Evolutionary conservation across 768 basidiomycete species (phyloP), one percentile per base, ranked within the genome.

Genomic region (Boletus tylopilopsis): DNA sequence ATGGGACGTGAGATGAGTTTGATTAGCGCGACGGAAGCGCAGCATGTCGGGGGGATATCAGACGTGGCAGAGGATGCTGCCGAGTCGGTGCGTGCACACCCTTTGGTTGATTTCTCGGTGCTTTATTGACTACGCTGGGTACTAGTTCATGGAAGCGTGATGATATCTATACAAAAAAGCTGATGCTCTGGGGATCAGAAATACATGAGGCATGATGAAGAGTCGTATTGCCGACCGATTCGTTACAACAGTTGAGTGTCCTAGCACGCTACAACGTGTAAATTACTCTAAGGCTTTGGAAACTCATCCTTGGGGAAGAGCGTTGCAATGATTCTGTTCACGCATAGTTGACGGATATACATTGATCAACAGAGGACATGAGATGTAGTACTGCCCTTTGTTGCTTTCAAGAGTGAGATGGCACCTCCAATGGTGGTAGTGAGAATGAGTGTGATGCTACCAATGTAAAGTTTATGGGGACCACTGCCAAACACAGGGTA

Each of bases 261-360:
- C 23, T 42, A 41, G 27, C 22, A 38, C 19, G 11, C 22, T 25
- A 34, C 8, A 6, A 39, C 4, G 4, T 10, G 11, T 21, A 21
- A 30, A 33, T n/a, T n/a, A 21, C 8, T 30, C 50, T 27, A 62
- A 8, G 63, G 64, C 43, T 47, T 66, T 21, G 68, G 50, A 44
- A 91, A 91, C 36, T 90, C 91, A 62, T 97, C 94, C 68, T 90
- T 85, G 11, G 96, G 96, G 82, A 99, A 99, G 37, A 98, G 71
- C 19, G 93, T 96, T 18, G 94, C 90, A 57, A 97, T 92, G 55
- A 97, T 91, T 42, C 89, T 91, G 56, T 24, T 55, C 34, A 29
- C 33, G 18, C 6, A 16, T 13, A 39, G 32, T 2, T 32, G 16
- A 23, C 51, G 21, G 57, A 42, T 9, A 45, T 9, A 45, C 10